Evolutionary conservation across 2,329 filamentous ascomycete genomes (phyloP), one percentile per base, ranked within the genome.

Genomic region (Fusarium scirpi): DNA sequence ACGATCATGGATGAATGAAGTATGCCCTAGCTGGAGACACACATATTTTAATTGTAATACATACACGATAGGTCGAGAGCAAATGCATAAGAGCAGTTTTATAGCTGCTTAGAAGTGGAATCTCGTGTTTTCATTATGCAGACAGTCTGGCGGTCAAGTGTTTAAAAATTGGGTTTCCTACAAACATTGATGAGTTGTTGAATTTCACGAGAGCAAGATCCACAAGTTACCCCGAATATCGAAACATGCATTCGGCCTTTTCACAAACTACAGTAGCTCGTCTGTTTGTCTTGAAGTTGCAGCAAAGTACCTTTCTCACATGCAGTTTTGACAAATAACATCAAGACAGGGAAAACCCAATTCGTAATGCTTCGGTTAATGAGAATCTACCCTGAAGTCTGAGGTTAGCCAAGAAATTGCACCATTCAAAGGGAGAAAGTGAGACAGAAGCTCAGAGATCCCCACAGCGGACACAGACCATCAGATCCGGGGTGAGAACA

Each of bases 381-480:
- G 24, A 52, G 34, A 43, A 20, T 18, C 16, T 53, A 53, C 51
- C 63, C 62, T 58, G 41, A 41, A 52, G 32, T 43, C 27, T 41
- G 24, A 53, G 22, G 32, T 27, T 40, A 15, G 24, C 20, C 18
- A 51, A 51, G 22, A 53, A 43, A 53, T 43, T 43, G 34, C 38
- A 43, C 49, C 49, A 53, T 53, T 52, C 24, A 53, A 34, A 61
- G 45, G 67, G 60, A 72, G 67, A 30, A 34, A 61, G 62, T 47
- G 57, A 60, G 56, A 55, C 57, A 32, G 43, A 55, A 41, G 32
- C 18, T 10, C 20, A 47, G 15, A 38, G 38, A 38, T 34, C 63
- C 62, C 62, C 48, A 30, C 47, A 49, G 71, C 25, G 45, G 49
- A 25, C 71, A 73, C 71, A 55, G 71, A 56, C 69, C 71, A 74